A percentile compares a stretch with the other conserved stretches of the same genome.
These are phyloP conservation scores for Pichia californica DNA, from an alignment of 805 yeast genomes.

Conservation along the genomic window DNA sequence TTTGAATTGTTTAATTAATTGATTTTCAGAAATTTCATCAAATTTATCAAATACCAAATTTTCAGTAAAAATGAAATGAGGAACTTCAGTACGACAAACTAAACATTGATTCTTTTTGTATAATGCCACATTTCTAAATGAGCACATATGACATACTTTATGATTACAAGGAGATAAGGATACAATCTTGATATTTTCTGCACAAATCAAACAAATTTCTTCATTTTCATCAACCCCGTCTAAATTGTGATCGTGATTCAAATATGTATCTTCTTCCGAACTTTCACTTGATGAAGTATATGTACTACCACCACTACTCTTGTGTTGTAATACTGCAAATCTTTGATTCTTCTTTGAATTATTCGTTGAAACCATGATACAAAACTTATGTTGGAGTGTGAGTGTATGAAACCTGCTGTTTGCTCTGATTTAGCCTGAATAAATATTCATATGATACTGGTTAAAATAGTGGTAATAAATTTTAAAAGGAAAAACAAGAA, in stretches of 20 bases:
- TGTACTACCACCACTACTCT: background rate
- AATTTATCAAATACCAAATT: constrained; percentile 35
- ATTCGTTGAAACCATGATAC: too few relatives aligned
- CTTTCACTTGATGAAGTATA: background rate
- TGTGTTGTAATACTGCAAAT: background rate
- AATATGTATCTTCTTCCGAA: background rate
- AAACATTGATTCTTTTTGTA: constrained; percentile 71
- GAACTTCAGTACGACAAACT: constrained; percentile 73
- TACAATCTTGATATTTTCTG: constrained; percentile 55
- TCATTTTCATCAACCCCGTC: constrained; percentile 6
- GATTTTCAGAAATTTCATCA: constrained; percentile 8
- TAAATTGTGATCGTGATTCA: background rate
- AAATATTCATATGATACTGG: too few relatives aligned
- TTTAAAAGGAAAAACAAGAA: too few relatives aligned
- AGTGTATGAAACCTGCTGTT: too few relatives aligned
- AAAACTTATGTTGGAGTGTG: too few relatives aligned
- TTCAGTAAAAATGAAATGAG: constrained; percentile 52
- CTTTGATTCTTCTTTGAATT: background rate
- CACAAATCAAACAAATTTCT: constrained; percentile 71
- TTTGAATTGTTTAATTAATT: constrained; percentile 19
- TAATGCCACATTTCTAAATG: constrained; percentile 75
- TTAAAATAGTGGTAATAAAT: too few relatives aligned
- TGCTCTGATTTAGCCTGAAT: too few relatives aligned
- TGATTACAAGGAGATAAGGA: constrained; percentile 84
- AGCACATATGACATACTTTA: constrained; percentile 73